Evolutionary conservation across 2,329 filamentous ascomycete genomes (phyloP), one percentile per base, ranked within the genome.

Genomic region (Coniochaeta hoffmannii): DNA sequence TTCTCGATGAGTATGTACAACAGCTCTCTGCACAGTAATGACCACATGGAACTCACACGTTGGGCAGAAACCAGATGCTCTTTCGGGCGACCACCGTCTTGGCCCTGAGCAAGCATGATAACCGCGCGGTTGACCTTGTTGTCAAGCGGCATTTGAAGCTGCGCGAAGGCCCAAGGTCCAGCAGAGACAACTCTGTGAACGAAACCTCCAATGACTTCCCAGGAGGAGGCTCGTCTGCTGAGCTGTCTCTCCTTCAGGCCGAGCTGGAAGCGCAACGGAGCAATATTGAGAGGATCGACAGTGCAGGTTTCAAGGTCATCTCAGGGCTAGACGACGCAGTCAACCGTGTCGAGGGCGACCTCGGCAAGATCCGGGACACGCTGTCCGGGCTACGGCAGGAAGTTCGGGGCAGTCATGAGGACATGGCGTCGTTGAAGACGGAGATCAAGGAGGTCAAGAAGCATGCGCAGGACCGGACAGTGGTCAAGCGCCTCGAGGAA

Each of bases 201-300:
- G 35, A 3, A n/a, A 50, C 31, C 38, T 38, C 2, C 10, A 15
- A 3, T 32, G 38, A 53, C 17, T 4, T 28, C 54, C 38, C 24
- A 26, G 53, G 22, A n/a, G n/a, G n/a, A n/a, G 15, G 53, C 19
- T 54, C 53, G 28, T 56, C n/a, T 49, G 55, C 14, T 56, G 51
- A 11, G 46, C 55, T 8, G 35, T 72, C 17, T 26, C 63, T 34
- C n/a, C 60, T 73, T n/a, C 66, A 70, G 34, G 57, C 63, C 22
- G 62, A 71, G 28, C 53, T 76, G 4, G 64, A 69, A 34, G 56
- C 59, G 3, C 71, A 74, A 50, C 60, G 64, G 35, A 65, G 66
- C 36, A 64, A 71, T 17, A 70, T 74, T 55, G 63, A 68, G 8
- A 67, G 66, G 31, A 68, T 75, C 44, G 69, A 72, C 55, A 67